These are phyloP conservation scores for Cladosporium velox DNA, from an alignment of 2,329 filamentous ascomycete genomes.

Conservation along the genomic window DNA sequence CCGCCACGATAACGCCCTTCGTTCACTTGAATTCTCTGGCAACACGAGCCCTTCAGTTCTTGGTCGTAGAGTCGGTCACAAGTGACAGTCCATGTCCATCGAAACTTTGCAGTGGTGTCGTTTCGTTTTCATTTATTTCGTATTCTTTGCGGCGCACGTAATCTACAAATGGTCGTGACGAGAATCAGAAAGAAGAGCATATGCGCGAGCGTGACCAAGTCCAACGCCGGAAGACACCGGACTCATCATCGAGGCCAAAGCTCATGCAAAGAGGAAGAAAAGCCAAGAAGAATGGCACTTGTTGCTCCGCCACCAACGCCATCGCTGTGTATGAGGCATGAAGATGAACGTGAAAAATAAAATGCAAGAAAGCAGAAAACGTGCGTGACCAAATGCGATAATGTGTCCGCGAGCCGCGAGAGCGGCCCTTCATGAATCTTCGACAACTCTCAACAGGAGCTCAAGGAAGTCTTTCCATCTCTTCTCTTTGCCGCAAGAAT, in stretches of 20 bases:
- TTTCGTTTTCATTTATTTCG: not conserved
- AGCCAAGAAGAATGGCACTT: not conserved
- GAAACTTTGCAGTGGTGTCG: not conserved
- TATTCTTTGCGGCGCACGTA: not conserved
- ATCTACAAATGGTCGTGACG: not conserved
- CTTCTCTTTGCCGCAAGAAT: slow-evolving; percentile 72
- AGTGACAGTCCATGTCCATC: not conserved
- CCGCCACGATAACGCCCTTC: not conserved
- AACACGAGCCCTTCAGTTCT: not conserved
- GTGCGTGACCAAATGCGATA: not conserved
- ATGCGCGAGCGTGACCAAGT: not conserved
- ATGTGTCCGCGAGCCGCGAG: not conserved
- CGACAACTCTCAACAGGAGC: not conserved
- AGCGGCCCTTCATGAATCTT: not conserved
- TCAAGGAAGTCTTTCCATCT: slow-evolving; percentile 61
- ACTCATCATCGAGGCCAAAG: not conserved
- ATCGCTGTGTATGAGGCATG: slow-evolving; percentile 3
- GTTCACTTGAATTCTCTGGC: not conserved
- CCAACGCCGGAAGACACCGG: not conserved
- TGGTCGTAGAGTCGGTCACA: not conserved
- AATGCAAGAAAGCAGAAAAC: not conserved
- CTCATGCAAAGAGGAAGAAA: not conserved
- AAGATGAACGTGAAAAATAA: not conserved
- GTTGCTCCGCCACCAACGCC: slow-evolving; percentile 4
- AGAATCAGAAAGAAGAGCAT: not conserved